Evolutionary conservation across 495 filamentous ascomycete species (phyloP).

Genomic region (Aspergillus saccharolyticus): DNA sequence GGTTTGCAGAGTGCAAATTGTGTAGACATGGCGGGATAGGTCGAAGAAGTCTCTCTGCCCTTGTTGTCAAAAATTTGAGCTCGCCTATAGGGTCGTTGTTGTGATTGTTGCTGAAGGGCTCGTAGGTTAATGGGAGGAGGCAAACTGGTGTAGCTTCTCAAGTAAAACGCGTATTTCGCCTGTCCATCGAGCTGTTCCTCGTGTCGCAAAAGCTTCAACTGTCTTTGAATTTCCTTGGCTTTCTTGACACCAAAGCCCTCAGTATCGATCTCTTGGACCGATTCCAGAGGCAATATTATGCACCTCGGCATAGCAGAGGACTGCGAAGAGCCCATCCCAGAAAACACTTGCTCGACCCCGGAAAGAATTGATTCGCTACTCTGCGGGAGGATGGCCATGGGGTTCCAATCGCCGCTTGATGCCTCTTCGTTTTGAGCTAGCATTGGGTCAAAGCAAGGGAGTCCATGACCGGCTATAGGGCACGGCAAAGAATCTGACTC

Average conservation of each 20-base stretch:
- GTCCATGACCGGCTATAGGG: not conserved
- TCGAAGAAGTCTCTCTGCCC: no score
- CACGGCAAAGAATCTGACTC: not conserved
- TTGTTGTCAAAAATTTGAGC: no score
- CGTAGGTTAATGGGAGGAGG: no score
- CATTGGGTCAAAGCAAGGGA: not conserved
- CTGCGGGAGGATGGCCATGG: not conserved
- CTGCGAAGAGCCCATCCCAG: constrained; percentile 43
- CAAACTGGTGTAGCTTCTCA: not conserved
- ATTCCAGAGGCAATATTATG: constrained; percentile 47
- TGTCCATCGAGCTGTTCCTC: not conserved
- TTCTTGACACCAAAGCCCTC: constrained; percentile 41
- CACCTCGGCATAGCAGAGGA: constrained; percentile 44
- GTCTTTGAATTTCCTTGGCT: constrained; percentile 34
- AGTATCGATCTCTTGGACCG: constrained; percentile 39
- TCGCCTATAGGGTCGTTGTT: no score
- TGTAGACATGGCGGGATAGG: no score
- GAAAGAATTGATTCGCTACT: not conserved
- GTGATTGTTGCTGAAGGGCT: no score
- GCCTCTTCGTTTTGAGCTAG: not conserved
- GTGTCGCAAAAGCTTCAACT: constrained; percentile 14
- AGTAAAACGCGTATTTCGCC: not conserved
- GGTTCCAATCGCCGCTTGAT: not conserved
- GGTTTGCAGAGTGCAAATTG: no score
- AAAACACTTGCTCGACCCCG: constrained; percentile 23